Percentiles rank a stretch among this genome's conserved stretches.
phyloP scores from a whole-genome alignment of 2,329 filamentous ascomycete species.

The Penicillium italicum region DNA sequence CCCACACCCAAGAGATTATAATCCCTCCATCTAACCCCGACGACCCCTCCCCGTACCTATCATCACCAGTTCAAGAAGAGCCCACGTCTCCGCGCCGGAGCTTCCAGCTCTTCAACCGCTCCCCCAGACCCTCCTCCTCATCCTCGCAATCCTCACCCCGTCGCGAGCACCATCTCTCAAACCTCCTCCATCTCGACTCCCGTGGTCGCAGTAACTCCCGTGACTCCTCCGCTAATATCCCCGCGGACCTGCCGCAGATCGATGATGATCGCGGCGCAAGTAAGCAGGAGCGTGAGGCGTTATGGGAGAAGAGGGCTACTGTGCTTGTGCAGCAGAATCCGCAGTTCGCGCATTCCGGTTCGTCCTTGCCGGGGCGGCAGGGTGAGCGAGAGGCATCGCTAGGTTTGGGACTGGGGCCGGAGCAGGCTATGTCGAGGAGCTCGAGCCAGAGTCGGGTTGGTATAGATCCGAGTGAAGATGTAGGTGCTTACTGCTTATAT shows the following conservation, averaged over 20 bases:
- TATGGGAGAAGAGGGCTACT: conserved; percentile 94
- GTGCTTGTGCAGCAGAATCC: conserved; percentile 65
- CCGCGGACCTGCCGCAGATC: conserved; percentile 75
- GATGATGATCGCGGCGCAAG: conserved; percentile 45
- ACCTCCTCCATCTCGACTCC: conserved; percentile 35
- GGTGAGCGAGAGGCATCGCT: neutral
- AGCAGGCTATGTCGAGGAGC: conserved; percentile 27
- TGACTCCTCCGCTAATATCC: conserved; percentile 63
- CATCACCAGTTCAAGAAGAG: conserved; percentile 7
- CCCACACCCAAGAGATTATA: conserved; percentile 73
- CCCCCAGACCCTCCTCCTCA: conserved; percentile 24
- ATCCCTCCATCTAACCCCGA: conserved; percentile 58
- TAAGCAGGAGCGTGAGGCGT: conserved; percentile 59
- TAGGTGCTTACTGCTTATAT: conserved; percentile 19
- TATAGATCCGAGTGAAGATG: conserved; percentile 36
- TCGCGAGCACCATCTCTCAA: conserved; percentile 34
- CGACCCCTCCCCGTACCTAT: conserved; percentile 24
- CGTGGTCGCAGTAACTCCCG: conserved; percentile 33
- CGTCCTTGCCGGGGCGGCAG: conserved; percentile 17
- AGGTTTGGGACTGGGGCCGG: neutral
- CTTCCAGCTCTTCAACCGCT: conserved; percentile 34
- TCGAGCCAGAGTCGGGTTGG: conserved; percentile 30
- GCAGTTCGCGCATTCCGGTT: conserved; percentile 41
- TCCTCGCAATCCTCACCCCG: conserved; percentile 28
- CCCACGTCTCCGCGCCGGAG: conserved; percentile 35